A percentile compares a stretch with the other conserved stretches of the same genome.
Evolutionary conservation across 805 yeast species (phyloP).

Genomic region (Candida hungchunana): DNA sequence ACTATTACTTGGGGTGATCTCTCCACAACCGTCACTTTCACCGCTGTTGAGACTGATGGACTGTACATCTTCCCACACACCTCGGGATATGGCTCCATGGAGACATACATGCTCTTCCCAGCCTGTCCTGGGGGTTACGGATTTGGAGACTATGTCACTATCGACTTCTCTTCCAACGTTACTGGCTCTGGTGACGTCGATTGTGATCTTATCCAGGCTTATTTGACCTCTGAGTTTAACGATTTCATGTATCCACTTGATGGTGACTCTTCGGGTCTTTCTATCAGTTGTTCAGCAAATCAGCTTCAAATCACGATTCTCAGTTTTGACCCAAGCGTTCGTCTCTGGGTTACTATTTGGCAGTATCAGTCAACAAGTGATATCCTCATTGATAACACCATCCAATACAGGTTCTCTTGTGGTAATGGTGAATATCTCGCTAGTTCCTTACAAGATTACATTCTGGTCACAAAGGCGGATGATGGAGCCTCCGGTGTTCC

Average conservation of each 20-base stretch:
- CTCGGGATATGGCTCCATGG: slow-evolving; percentile 30
- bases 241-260: slow-evolving; percentile 31
- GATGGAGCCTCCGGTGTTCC: slow-evolving; percentile 23
- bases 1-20: slow-evolving; percentile 26
- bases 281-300: slow-evolving; percentile 24
- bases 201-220: slow-evolving; percentile 20
- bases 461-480: slow-evolving; percentile 13
- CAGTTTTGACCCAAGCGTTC: slow-evolving; percentile 24
- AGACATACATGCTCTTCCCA: slow-evolving; percentile 32
- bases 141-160: slow-evolving; percentile 20
- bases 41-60: slow-evolving; percentile 16
- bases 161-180: slow-evolving; percentile 20
- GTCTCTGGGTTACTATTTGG: slow-evolving; percentile 29
- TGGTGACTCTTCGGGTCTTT: slow-evolving; percentile 9
- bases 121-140: too few relatives aligned
- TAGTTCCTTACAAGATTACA: too few relatives aligned
- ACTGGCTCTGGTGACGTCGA: slow-evolving; percentile 19
- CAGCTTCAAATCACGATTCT: slow-evolving; percentile 20
- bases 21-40: slow-evolving; percentile 27
- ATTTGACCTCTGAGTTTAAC: slow-evolving; percentile 28
- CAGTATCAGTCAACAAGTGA: slow-evolving; percentile 21
- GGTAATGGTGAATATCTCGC: too few relatives aligned
- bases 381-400: slow-evolving; percentile 6
- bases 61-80: slow-evolving; percentile 27
- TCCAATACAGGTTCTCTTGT: slow-evolving; percentile 17